Conservation (phyloP, 129 eudicot genomes). For the Flaveria trinervia region DNA sequence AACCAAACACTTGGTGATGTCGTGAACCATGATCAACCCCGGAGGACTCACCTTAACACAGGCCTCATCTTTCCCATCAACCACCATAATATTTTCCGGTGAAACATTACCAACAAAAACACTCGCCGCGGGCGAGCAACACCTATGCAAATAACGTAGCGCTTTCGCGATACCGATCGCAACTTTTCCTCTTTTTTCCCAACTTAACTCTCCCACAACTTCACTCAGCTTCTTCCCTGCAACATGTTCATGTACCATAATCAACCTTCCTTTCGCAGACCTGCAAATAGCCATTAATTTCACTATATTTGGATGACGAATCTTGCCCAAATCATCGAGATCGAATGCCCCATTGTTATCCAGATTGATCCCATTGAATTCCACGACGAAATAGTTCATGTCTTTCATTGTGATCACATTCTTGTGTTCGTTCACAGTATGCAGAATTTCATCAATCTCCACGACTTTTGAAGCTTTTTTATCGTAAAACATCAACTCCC, state of each 20-base stretch:
- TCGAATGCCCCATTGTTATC: constrained; percentile 19
- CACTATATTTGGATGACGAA: constrained; percentile 52
- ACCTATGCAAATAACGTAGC: constrained; percentile 53
- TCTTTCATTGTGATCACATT: constrained; percentile 40
- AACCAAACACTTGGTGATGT: constrained; percentile 42
- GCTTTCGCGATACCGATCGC: constrained; percentile 68
- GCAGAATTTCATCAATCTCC: constrained; percentile 42
- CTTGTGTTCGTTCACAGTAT: constrained; percentile 32
- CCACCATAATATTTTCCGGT: constrained; percentile 47
- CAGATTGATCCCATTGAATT: constrained; percentile 26
- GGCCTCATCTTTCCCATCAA: constrained; percentile 49
- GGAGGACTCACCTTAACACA: constrained; percentile 47
- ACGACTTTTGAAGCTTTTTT: constrained; percentile 33
- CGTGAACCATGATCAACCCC: constrained; percentile 24
- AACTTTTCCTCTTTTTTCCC: constrained; percentile 54
- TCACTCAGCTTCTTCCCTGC: constrained; percentile 67
- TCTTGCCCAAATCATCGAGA: constrained; percentile 40
- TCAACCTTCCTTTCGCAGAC: constrained; percentile 51
- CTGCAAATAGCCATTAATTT: constrained; percentile 52
- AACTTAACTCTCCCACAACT: constrained; percentile 41
- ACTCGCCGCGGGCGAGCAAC: constrained; percentile 32
- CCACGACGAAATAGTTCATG: constrained; percentile 45
- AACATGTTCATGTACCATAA: constrained; percentile 57
- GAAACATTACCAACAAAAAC: constrained; percentile 54
- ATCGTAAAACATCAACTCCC: constrained; percentile 64